These are phyloP conservation scores for Vachellia pachyceras DNA, from an alignment of 306 rosid species.

Conservation along the genomic window DNA sequence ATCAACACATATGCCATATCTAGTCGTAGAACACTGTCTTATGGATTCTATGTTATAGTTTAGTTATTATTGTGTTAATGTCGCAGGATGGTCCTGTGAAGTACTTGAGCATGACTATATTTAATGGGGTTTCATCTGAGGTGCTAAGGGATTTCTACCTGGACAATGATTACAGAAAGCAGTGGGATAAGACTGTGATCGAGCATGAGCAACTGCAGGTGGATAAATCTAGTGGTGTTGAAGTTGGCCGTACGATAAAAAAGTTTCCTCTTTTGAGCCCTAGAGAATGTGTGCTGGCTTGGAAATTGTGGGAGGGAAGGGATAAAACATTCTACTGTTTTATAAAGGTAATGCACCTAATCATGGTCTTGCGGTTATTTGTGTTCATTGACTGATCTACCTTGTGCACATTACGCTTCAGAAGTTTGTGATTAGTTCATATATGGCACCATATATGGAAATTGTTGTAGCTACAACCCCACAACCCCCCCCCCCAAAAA, in stretches of 20 bases:
- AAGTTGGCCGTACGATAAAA: constrained; percentile 79
- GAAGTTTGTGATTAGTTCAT: constrained; percentile 18
- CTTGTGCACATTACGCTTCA: constrained; percentile 26
- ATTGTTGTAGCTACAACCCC: constrained; percentile 19
- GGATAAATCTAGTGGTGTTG: constrained; percentile 67
- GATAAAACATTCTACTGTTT: constrained; percentile 80
- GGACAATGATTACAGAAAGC: constrained; percentile 88
- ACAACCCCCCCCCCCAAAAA: not conserved
- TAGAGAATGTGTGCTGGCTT: constrained; percentile 89
- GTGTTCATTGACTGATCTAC: constrained; percentile 6
- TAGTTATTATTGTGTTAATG: constrained; percentile 44
- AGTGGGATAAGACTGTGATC: constrained; percentile 84
- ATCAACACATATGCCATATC: not conserved
- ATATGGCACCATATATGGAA: constrained; percentile 26
- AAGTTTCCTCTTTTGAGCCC: constrained; percentile 88
- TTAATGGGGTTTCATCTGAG: constrained; percentile 73
- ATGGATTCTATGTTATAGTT: not conserved
- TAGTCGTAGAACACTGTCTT: not conserved
- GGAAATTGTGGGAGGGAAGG: constrained; percentile 94
- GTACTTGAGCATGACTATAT: constrained; percentile 76
- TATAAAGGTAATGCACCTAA: constrained; percentile 67
- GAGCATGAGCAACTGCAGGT: constrained; percentile 80
- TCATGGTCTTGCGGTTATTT: constrained; percentile 26
- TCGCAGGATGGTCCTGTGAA: constrained; percentile 83
- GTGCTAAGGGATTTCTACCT: constrained; percentile 86